A percentile compares a stretch with the other conserved stretches of the same genome.
These are phyloP conservation scores for Lactarius sanguifluus DNA, from an alignment of 768 basidiomycete genomes.

Conservation along the genomic window DNA sequence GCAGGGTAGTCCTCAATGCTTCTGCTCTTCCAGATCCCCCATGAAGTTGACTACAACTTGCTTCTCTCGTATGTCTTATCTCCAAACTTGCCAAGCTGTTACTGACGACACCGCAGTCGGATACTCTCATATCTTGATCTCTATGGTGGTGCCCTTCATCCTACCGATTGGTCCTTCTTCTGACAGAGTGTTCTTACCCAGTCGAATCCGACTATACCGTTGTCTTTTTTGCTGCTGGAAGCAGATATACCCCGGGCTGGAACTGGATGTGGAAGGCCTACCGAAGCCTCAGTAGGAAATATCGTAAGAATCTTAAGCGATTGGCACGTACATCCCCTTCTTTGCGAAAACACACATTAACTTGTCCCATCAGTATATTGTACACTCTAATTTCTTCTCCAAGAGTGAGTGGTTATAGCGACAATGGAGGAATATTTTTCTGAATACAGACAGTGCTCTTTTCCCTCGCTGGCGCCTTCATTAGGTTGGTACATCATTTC, in stretches of 20 bases:
- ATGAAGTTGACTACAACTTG: slow-evolving; percentile 71
- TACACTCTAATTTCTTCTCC: slow-evolving; percentile 85
- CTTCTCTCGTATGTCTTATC: slow-evolving; percentile 54
- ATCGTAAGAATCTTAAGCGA: slow-evolving; percentile 84
- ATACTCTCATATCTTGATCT: slow-evolving; percentile 79
- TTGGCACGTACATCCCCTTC: slow-evolving; percentile 48
- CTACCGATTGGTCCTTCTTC: background rate
- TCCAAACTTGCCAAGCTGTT: slow-evolving; percentile 27
- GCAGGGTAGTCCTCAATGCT: slow-evolving; percentile 79
- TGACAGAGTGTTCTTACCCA: slow-evolving; percentile 34
- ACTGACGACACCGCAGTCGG: slow-evolving; percentile 45
- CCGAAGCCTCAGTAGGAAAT: slow-evolving; percentile 75
- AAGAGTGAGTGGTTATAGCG: slow-evolving; percentile 55
- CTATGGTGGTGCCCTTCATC: slow-evolving; percentile 53
- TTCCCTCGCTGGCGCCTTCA: slow-evolving; percentile 82
- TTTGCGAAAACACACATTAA: slow-evolving; percentile 22
- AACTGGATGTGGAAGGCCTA: slow-evolving; percentile 94
- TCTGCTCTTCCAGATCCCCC: slow-evolving; percentile 82
- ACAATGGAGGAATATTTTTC: background rate
- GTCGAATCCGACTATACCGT: slow-evolving; percentile 90
- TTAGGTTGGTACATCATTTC: slow-evolving; percentile 52
- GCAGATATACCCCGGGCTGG: slow-evolving; percentile 72
- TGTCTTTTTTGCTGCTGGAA: slow-evolving; percentile 83
- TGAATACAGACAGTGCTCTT: slow-evolving; percentile 65
- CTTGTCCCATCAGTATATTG: slow-evolving; percentile 58